Evolutionary conservation across 345 rosid genomes (phyloP), one percentile per base, ranked within the genome.

Genomic region (Reutealis trisperma): DNA sequence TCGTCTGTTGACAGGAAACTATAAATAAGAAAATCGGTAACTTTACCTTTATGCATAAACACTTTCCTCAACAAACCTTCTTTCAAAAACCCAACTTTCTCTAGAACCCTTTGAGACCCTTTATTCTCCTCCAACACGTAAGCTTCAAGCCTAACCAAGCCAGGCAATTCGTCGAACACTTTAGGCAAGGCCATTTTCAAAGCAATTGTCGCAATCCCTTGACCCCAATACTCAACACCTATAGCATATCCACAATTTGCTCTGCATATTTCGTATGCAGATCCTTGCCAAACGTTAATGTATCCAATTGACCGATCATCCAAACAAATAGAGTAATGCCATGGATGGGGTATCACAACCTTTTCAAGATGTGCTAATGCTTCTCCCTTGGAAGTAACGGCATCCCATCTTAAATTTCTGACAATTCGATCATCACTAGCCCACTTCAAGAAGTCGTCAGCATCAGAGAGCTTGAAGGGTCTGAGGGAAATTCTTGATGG

Each of bases 61-160:
- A 6, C 6, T 37, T 37, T 37, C 41, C 41, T 37, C 41, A 37
- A 37, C 41, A 37, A 5, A 6, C 41, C 41, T 37, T 37, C 41
- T 37, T 37, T 37, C 41, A 37, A 37, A 37, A 37, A 37, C 41
- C 41, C 41, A 37, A 37, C 41, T 37, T 37, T 37, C 41, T 37
- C 41, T 37, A 37, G 41, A 34, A 37, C 88, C 77, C 85, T 86
- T 34, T 87, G 91, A 32, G 90, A 92, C 21, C 83, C 88, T n/a
- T 30, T 72, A 21, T 92, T 87, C 63, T 90, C 90, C 22, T 73
- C 78, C 51, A 83, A 87, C n/a, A 87, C 90, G 34, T 85, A 74
- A 60, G 93, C 94, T 61, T 89, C 83, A 13, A 90, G 12, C 83
- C 97, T 87, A 58, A 85, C 85, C 77, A 89, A n/a, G 6, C 71